These are phyloP conservation scores for Atalantia buxifolia DNA, from an alignment of 345 rosid species.

Conservation along the genomic window DNA sequence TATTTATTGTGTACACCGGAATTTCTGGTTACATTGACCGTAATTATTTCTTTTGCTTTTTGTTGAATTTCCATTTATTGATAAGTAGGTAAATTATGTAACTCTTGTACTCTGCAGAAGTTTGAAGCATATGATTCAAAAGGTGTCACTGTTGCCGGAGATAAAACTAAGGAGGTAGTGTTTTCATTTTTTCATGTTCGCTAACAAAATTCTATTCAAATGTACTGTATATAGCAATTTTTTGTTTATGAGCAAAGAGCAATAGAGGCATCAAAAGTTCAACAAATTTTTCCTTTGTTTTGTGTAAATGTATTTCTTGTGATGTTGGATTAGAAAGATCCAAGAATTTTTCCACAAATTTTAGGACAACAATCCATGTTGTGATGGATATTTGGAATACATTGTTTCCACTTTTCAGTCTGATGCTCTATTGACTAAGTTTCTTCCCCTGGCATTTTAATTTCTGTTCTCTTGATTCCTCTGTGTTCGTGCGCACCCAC, in stretches of 20 bases:
- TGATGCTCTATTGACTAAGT: too few species aligned
- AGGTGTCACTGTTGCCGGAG: slow-evolving; percentile 75
- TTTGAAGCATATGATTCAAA: slow-evolving; percentile 89
- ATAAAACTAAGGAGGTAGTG: slow-evolving; percentile 76
- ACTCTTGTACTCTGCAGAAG: slow-evolving; percentile 52
- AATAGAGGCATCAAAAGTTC: too few species aligned
- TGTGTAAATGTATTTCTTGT: too few species aligned
- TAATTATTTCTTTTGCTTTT: neutral
- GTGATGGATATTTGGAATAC: neutral
- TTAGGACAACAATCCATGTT: neutral
- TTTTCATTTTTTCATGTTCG: neutral
- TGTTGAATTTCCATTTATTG: neutral
- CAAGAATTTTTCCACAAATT: neutral
- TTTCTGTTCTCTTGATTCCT: neutral
- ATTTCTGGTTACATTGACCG: neutral
- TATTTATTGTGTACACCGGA: too few species aligned
- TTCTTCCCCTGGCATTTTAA: too few species aligned
- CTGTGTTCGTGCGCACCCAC: too few species aligned
- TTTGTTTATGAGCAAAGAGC: too few species aligned
- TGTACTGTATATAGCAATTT: too few species aligned
- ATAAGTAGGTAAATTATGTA: neutral
- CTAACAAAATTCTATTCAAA: too few species aligned
- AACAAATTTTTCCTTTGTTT: too few species aligned
- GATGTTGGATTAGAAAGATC: too few species aligned
- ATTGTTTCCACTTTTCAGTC: too few species aligned